Percentiles rank a stretch among this genome's conserved stretches.
phyloP scores from a whole-genome alignment of 495 filamentous ascomycete species.

The Bryoglossum gracile region DNA sequence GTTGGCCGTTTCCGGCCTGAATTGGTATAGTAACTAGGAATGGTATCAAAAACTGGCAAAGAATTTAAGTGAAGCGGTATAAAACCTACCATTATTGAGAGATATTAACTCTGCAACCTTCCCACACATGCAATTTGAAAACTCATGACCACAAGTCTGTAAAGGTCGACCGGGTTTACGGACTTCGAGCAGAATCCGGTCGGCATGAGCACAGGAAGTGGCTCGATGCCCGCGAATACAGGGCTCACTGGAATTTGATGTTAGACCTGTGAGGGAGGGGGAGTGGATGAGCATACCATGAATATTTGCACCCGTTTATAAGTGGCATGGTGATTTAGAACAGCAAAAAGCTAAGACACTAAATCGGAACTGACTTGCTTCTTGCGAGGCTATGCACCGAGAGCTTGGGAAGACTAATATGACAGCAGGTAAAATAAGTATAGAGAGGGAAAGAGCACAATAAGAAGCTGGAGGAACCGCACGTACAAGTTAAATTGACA shows the following conservation, averaged over 20 bases:
- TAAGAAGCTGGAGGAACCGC: no score
- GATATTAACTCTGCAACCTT: slow-evolving; percentile 23
- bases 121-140: slow-evolving; percentile 47
- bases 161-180: slow-evolving; percentile 56
- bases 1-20: no score
- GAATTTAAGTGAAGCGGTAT: not conserved
- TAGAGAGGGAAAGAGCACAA: no score
- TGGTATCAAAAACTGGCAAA: no score
- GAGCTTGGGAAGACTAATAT: no score
- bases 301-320: slow-evolving; percentile 24
- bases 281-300: slow-evolving; percentile 12
- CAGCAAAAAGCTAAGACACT: no score
- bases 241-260: slow-evolving; percentile 40
- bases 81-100: slow-evolving; percentile 3
- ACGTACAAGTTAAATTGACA: no score
- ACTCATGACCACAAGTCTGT: slow-evolving; percentile 51
- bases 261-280: not conserved
- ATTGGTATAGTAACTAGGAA: no score
- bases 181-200: slow-evolving; percentile 54
- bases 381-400: no score
- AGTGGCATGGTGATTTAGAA: slow-evolving; percentile 18
- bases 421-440: no score
- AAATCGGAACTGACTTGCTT: no score
- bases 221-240: slow-evolving; percentile 63
- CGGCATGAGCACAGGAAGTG: slow-evolving; percentile 55